Evolutionary conservation across 768 basidiomycete genomes (phyloP).

Genomic region (Clathrus columnatus): DNA sequence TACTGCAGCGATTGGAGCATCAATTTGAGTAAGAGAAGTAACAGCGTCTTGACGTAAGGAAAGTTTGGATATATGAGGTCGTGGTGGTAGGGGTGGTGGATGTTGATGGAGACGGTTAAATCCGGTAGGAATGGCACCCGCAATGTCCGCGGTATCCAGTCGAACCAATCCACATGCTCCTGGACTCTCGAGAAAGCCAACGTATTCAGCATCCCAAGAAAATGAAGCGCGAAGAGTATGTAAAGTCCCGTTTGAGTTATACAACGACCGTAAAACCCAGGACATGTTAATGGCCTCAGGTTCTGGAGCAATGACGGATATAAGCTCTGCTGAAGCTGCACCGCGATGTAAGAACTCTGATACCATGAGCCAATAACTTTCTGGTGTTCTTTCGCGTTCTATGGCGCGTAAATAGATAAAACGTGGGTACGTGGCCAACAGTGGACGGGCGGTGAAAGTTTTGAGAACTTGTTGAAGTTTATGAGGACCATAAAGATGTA

Average conservation of each 20-base stretch:
- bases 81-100: background rate
- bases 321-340: background rate
- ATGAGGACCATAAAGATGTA: conserved; percentile 1
- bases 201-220: conserved; percentile 2
- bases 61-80: background rate
- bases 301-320: background rate
- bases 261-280: conserved; percentile 5
- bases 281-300: background rate
- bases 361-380: conserved; percentile 1
- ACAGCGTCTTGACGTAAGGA: conserved; percentile 2
- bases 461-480: background rate
- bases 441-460: background rate
- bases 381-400: conserved; percentile 3
- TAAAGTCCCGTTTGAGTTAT: background rate
- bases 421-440: background rate
- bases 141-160: conserved; percentile 3
- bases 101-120: background rate
- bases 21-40: background rate
- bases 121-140: background rate
- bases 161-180: conserved; percentile 1
- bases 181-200: conserved; percentile 1
- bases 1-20: conserved; percentile 1
- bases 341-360: background rate
- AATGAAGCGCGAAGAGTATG: background rate
- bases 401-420: background rate